A percentile compares a stretch with the other conserved stretches of the same genome.
Evolutionary conservation across 331 rosid species (phyloP).

Genomic region (Quercus lobata): DNA sequence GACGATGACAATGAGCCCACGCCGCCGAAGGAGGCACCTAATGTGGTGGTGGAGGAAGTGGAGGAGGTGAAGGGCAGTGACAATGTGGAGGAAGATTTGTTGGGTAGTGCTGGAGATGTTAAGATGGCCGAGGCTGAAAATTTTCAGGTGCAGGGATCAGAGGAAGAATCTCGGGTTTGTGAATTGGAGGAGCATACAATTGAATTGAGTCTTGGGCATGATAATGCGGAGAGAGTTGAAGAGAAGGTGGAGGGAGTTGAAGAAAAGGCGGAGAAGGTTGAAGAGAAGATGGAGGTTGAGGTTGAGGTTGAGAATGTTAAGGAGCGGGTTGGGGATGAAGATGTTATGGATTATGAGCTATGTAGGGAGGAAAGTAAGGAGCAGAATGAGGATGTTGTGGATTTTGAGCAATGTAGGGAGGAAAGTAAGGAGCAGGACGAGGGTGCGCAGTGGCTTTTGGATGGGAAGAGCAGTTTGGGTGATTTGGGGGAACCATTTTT

Average conservation of each 20-base stretch:
- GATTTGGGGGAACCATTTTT: slow-evolving; percentile 39
- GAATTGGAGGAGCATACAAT: slow-evolving; percentile 54
- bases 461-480: slow-evolving; percentile 28
- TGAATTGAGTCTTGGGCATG: slow-evolving; percentile 66
- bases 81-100: slow-evolving; percentile 36
- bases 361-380: slow-evolving; percentile 34
- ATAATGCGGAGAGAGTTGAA: slow-evolving; percentile 35
- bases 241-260: slow-evolving; percentile 11
- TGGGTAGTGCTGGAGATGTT: slow-evolving; percentile 3
- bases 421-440: slow-evolving; percentile 22
- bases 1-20: neutral
- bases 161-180: neutral
- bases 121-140: slow-evolving; percentile 38
- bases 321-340: slow-evolving; percentile 40
- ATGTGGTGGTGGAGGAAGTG: neutral
- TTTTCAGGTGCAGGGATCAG: neutral
- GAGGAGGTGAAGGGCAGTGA: slow-evolving; percentile 38
- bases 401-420: slow-evolving; percentile 48
- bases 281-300: neutral
- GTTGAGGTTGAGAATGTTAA: slow-evolving; percentile 27
- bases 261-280: slow-evolving; percentile 8
- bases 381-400: slow-evolving; percentile 41
- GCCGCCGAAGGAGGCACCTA: slow-evolving; percentile 1
- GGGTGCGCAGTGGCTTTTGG: slow-evolving; percentile 50
- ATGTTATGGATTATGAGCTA: slow-evolving; percentile 49